Evolutionary conservation across 75 land plant species (phyloP), one percentile per base, ranked within the genome.

Genomic region (Larix kaempferi): DNA sequence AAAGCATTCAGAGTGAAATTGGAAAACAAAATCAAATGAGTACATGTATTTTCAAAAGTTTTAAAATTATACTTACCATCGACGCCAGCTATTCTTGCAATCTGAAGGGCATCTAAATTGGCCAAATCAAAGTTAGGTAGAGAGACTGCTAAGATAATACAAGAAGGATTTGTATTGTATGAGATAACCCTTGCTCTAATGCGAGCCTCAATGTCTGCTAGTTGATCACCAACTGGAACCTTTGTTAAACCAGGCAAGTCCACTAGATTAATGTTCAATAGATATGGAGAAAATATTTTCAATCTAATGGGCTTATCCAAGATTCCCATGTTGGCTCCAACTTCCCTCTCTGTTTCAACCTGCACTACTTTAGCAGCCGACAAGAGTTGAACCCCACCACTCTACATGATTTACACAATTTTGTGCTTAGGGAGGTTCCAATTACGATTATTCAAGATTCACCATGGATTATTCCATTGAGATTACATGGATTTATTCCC

Each of bases 31-130:
- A n/a, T n/a, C n/a, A n/a, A n/a, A n/a, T n/a, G n/a, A n/a, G n/a
- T n/a, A n/a, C n/a, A n/a, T n/a, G n/a, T n/a, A n/a, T n/a, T n/a
- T n/a, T n/a, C n/a, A n/a, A n/a, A n/a, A n/a, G n/a, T n/a, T 95
- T 95, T 57, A 96, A 15, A 69, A 69, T 44, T 19, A 2, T 11
- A 74, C 79, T 56, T 82, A 95, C 98, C 98, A 82, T 91, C 90
- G 11, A 95, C 90, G 93, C 93, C 95, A 77, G 98, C 98, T 76
- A 81, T 85, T 74, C 95, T 85, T n/a, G 98, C 98, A 87, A 95
- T 95, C 76, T 95, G 98, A 79, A 95, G 91, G 59, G 98, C 98
- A 91, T 95, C 95, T 57, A 93, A 95, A 84, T 93, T 95, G 16
- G 93, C 98, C 56, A 95, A 75, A 79, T 95, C 98, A 62, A 95